These are phyloP conservation scores for Naganishia antarctica DNA, from an alignment of 768 basidiomycete genomes.

Conservation along the genomic window DNA sequence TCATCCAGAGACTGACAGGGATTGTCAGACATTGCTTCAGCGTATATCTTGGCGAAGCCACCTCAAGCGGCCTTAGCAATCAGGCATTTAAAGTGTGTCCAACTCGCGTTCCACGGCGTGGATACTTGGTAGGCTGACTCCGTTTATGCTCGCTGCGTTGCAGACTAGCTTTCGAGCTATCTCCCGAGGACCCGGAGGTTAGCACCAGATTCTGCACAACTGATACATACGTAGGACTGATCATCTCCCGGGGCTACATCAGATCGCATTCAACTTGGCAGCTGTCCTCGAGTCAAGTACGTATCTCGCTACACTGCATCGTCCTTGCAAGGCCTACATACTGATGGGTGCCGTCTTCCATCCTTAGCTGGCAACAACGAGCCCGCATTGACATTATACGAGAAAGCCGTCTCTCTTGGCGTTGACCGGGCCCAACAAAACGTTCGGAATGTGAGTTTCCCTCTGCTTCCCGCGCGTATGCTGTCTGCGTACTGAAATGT, in stretches of 20 bases:
- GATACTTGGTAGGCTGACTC: too few relatives aligned
- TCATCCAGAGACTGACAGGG: neutral
- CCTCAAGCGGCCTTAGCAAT: conserved; percentile 49
- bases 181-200: conserved; percentile 48
- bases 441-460: conserved; percentile 45
- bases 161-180: conserved; percentile 42
- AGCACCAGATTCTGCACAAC: conserved; percentile 7
- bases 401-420: conserved; percentile 46
- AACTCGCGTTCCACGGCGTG: too few relatives aligned
- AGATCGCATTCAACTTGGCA: conserved; percentile 49
- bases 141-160: neutral
- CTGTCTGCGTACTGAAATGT: neutral
- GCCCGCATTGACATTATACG: conserved; percentile 46
- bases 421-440: conserved; percentile 49
- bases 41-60: conserved; percentile 48
- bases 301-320: conserved; percentile 11
- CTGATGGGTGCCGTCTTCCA: neutral
- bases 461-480: too few relatives aligned
- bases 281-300: conserved; percentile 47
- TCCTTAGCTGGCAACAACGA: conserved; percentile 47
- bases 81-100: conserved; percentile 45
- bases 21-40: conserved; percentile 46
- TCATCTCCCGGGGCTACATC: too few relatives aligned
- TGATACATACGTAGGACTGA: neutral
- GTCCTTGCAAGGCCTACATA: neutral